A percentile compares a stretch with the other conserved stretches of the same genome.
phyloP scores from a whole-genome alignment of 371 early-diverging fungal species.

The Actinomucor elegans region DNA sequence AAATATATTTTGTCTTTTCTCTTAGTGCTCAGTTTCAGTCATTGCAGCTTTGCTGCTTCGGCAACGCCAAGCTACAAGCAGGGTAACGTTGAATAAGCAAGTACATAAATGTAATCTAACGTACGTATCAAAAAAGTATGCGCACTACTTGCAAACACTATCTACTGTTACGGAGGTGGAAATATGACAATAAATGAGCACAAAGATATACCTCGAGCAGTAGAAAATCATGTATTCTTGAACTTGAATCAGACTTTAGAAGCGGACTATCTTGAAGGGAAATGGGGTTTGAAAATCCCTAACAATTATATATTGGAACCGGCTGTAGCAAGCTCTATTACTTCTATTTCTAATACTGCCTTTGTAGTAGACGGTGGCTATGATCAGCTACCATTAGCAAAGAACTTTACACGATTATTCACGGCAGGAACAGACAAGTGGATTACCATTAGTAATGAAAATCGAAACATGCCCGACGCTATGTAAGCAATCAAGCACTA shows the following conservation, averaged over 20 bases:
- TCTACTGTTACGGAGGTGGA: constrained; percentile 21
- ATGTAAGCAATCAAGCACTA: constrained; percentile 3
- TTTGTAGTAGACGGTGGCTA: constrained; percentile 15
- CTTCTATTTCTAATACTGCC: not conserved
- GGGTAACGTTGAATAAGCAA: no score
- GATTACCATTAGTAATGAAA: constrained; percentile 1
- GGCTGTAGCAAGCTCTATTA: constrained; percentile 1
- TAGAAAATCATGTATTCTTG: constrained; percentile 9
- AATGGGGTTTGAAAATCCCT: constrained; percentile 2
- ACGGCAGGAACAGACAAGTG: constrained; percentile 1
- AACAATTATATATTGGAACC: constrained; percentile 5
- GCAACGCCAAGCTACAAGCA: not conserved
- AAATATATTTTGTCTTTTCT: no score
- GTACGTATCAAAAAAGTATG: constrained; percentile 9
- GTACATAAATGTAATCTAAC: no score
- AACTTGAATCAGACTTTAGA: constrained; percentile 8
- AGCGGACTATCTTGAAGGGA: not conserved
- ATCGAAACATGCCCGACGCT: constrained; percentile 1
- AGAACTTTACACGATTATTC: constrained; percentile 10
- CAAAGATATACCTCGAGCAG: not conserved
- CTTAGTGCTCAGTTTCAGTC: no score
- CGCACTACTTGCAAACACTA: not conserved
- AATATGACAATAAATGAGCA: not conserved
- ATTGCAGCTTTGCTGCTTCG: no score
- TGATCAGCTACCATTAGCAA: not conserved